These are phyloP conservation scores for Trypanosoma theileri DNA, from an alignment of 208 protist species.

Conservation along the genomic window DNA sequence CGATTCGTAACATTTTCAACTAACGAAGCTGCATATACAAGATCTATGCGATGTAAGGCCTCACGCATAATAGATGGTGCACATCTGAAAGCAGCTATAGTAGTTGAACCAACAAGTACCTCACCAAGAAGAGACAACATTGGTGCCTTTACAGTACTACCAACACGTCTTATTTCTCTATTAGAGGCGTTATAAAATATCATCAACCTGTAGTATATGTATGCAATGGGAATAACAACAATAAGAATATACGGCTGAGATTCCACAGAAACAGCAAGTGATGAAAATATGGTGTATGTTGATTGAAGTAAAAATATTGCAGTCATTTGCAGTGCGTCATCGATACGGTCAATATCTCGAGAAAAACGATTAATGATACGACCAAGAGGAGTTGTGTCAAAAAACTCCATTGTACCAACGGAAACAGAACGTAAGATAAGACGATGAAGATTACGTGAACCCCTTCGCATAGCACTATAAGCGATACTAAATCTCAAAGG, in stretches of 20 bases:
- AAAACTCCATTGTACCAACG: conserved; percentile 71
- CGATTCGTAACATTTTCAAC: conserved; percentile 52
- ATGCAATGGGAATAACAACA: conserved; percentile 52
- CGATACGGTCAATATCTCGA: conserved; percentile 46
- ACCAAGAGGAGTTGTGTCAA: conserved; percentile 87
- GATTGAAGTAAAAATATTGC: conserved; percentile 55
- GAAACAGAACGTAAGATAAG: conserved; percentile 39
- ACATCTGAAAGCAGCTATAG: conserved; percentile 74
- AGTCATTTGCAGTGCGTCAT: conserved; percentile 52
- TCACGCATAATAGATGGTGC: conserved; percentile 39
- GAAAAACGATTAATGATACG: conserved; percentile 69
- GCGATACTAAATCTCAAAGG: conserved; percentile 26
- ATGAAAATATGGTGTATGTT: conserved; percentile 50
- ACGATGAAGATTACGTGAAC: conserved; percentile 32
- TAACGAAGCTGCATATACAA: conserved; percentile 42
- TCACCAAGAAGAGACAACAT: conserved; percentile 84
- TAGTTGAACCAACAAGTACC: conserved; percentile 80
- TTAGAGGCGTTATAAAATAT: conserved; percentile 58
- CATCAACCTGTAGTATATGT: conserved; percentile 70
- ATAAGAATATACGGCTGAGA: conserved; percentile 41
- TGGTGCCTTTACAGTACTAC: conserved; percentile 76
- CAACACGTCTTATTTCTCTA: conserved; percentile 86
- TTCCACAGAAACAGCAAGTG: conserved; percentile 42
- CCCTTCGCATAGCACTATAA: conserved; percentile 25
- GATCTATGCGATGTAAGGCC: conserved; percentile 61